Base-by-base conservation (phyloP, 2,329 filamentous ascomycete species). In the Xylaria sp. region DNA sequence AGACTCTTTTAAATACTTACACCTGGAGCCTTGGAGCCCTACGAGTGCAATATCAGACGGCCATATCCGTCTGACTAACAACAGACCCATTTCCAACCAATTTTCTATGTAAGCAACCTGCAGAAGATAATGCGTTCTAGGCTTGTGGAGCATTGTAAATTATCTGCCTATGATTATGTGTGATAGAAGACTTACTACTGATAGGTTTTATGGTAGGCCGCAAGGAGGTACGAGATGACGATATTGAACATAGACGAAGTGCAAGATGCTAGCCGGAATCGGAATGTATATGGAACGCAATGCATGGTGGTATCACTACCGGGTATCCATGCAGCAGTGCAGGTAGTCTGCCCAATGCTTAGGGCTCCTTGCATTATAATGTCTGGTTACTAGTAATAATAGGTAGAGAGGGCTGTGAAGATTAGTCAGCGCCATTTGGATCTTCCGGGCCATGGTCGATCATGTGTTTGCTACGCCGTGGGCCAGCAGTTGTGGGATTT, bases 61-160 rank as follows among this genome's bases (percentile, higher is more conserved):
- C 31, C 36, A 45, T 45, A 22, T 29, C 45, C n/a, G 13, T 66
- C 54, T 63, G 54, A 59, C 64, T 58, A 63, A 66, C 55, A 54
- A 38, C 20, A 36, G 47, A 15, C 7, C 42, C 33, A 44, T 62
- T 58, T 47, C 36, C 47, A 58, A 54, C 45, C 53, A 27, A 53
- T 15, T 20, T 31, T 60, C n/a, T n/a, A n/a, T 27, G 25, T 63
- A 59, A 58, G 59, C 39, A 63, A 6, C 36, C 4, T 20, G 29
- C 22, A 25, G 15, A 25, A 58, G 58, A 66, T 63, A 66, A 62
- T 11, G 29, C 47, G n/a, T 22, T 20, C 25, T 49, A 27, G 15
- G 25, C 51, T 15, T 44, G 58, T 66, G 63, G 63, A 63, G 44
- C 31, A 38, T 38, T 5, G 29, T 29, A 27, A 20, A 38, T 38